These are phyloP conservation scores for Pistacia atlantica DNA, from an alignment of 345 rosid species.

Conservation along the genomic window DNA sequence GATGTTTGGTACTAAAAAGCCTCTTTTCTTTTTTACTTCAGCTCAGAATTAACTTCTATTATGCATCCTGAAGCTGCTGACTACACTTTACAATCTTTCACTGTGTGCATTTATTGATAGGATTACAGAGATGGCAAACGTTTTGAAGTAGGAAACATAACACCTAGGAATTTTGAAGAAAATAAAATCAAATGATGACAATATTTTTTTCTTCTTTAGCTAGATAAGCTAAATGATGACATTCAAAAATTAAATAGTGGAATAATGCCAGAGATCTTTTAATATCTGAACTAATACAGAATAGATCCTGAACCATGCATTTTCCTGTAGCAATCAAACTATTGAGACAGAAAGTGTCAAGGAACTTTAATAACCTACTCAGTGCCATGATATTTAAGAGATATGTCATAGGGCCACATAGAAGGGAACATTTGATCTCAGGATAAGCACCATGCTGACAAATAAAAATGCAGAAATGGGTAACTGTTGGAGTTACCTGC, in stretches of 20 bases:
- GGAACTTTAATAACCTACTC: neutral
- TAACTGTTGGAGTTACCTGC: neutral
- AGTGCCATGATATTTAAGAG: neutral
- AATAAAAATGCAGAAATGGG: conserved; percentile 1
- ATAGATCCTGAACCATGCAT: neutral
- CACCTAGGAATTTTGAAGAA: neutral
- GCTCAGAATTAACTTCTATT: neutral
- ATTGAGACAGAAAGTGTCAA: neutral
- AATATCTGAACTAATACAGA: neutral
- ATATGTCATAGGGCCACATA: neutral
- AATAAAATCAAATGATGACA: neutral
- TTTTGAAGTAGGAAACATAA: neutral
- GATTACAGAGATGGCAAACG: neutral
- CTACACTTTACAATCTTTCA: neutral
- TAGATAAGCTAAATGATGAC: too few species aligned
- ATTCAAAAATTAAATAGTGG: too few species aligned
- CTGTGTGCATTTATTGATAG: neutral
- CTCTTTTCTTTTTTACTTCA: too few species aligned
- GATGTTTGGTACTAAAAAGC: neutral
- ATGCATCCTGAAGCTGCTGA: neutral
- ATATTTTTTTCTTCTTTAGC: too few species aligned
- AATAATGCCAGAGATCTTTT: too few species aligned
- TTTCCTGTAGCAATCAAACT: neutral
- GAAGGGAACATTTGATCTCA: neutral
- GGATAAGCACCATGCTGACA: neutral